Conservation (phyloP, 805 yeast species). For the Komagataella pastoris region DNA sequence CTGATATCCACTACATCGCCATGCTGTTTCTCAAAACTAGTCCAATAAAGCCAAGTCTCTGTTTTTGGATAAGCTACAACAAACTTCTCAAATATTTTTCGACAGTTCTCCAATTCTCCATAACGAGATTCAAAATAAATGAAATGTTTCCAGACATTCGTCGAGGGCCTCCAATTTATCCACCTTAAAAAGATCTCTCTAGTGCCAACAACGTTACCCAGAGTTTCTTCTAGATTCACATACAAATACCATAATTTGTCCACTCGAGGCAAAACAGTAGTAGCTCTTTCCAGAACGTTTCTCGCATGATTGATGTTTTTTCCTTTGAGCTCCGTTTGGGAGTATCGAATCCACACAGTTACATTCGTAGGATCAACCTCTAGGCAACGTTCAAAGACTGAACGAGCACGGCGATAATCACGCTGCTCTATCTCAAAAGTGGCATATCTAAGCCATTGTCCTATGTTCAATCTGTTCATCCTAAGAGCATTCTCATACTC, state of each 20-base stretch:
- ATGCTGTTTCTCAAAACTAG: constrained; percentile 47
- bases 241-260: constrained; percentile 83
- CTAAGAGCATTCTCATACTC: constrained; percentile 84
- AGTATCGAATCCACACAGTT: constrained; percentile 78
- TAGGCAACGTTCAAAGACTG: constrained; percentile 79
- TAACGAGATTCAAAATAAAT: constrained; percentile 62
- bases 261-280: constrained; percentile 63
- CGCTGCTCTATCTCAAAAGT: constrained; percentile 73
- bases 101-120: constrained; percentile 31
- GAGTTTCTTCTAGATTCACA: constrained; percentile 68
- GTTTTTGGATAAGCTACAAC: constrained; percentile 37
- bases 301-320: constrained; percentile 80
- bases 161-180: constrained; percentile 63
- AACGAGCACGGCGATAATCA: constrained; percentile 69
- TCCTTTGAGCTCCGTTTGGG: constrained; percentile 60
- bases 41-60: constrained; percentile 66
- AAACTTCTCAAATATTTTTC: constrained; percentile 45
- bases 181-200: constrained; percentile 63
- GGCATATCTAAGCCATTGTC: constrained; percentile 91
- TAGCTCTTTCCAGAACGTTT: constrained; percentile 70
- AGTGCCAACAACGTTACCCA: constrained; percentile 49
- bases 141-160: constrained; percentile 62
- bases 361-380: constrained; percentile 64
- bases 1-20: constrained; percentile 35
- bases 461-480: constrained; percentile 66